Conservation (phyloP, 2,329 filamentous ascomycete species). For the Penicillium sp. region DNA sequence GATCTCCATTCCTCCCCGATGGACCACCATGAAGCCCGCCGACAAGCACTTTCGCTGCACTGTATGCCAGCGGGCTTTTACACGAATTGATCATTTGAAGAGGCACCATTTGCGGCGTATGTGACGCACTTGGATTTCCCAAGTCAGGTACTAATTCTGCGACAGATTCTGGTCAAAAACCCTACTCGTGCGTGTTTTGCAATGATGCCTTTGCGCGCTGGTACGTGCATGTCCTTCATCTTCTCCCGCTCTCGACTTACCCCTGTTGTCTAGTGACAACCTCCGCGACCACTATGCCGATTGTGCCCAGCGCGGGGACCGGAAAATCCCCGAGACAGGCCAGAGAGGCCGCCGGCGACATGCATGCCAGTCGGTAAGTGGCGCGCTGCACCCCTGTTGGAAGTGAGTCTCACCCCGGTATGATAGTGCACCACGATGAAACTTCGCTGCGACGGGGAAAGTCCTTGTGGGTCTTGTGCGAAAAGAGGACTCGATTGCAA, state of each 20-base stretch:
- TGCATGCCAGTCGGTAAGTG: constrained; percentile 45
- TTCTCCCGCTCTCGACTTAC: constrained; percentile 1
- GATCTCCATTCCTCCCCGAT: constrained; percentile 26
- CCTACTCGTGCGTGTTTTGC: constrained; percentile 46
- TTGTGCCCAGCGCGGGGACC: constrained; percentile 41
- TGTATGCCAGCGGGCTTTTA: constrained; percentile 44
- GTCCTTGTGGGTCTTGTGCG: constrained; percentile 42
- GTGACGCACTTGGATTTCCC: constrained; percentile 15
- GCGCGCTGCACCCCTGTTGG: background rate
- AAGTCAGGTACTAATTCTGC: constrained; percentile 7
- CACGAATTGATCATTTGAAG: constrained; percentile 47
- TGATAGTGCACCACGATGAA: constrained; percentile 46
- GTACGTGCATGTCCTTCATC: constrained; percentile 25
- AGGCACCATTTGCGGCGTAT: constrained; percentile 45
- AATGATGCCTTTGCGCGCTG: constrained; percentile 44
- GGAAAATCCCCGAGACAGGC: constrained; percentile 42
- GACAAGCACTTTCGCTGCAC: constrained; percentile 43
- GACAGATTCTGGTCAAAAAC: constrained; percentile 45
- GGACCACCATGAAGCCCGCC: constrained; percentile 33
- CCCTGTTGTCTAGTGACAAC: constrained; percentile 38
- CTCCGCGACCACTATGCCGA: constrained; percentile 44
- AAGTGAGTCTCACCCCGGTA: background rate
- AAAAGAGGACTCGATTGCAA: constrained; percentile 42
- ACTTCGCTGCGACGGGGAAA: constrained; percentile 44
- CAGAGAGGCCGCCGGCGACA: constrained; percentile 45